phyloP scores from a whole-genome alignment of 164 flowering plant genomes.

The Chimonanthus salicifolius region DNA sequence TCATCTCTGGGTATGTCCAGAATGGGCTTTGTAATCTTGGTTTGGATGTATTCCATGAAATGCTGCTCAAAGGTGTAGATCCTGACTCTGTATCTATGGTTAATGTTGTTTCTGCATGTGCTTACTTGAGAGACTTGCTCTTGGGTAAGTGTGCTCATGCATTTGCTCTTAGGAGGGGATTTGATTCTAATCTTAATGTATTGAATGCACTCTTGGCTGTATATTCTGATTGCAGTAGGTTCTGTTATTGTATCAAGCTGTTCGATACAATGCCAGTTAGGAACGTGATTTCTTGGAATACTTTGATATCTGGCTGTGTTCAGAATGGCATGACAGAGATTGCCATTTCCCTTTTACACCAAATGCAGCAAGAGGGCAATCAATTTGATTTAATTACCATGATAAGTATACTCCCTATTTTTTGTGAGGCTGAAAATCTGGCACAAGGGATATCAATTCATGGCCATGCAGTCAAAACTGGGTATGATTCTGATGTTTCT shows the following conservation, averaged over 20 bases:
- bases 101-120: constrained; percentile 37
- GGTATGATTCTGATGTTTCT: constrained; percentile 26
- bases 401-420: constrained; percentile 42
- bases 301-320: constrained; percentile 42
- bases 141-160: constrained; percentile 51
- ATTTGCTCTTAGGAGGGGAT: constrained; percentile 36
- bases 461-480: constrained; percentile 36
- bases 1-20: constrained; percentile 29
- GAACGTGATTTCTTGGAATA: constrained; percentile 52
- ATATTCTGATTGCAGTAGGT: constrained; percentile 33
- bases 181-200: constrained; percentile 23
- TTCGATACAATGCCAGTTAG: constrained; percentile 31
- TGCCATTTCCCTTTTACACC: constrained; percentile 20
- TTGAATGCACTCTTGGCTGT: constrained; percentile 45
- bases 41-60: constrained; percentile 6
- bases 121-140: constrained; percentile 41
- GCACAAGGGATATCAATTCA: constrained; percentile 41
- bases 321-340: constrained; percentile 22
- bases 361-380: constrained; percentile 41
- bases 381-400: constrained; percentile 42
- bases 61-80: constrained; percentile 29
- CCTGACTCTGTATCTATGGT: constrained; percentile 34
- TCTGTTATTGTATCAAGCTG: constrained; percentile 26
- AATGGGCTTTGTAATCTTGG: constrained; percentile 30
- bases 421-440: constrained; percentile 16